A percentile compares a stretch with the other conserved stretches of the same genome.
phyloP scores from a whole-genome alignment of 192 early-diverging fungal species.

The Podila epicladia region DNA sequence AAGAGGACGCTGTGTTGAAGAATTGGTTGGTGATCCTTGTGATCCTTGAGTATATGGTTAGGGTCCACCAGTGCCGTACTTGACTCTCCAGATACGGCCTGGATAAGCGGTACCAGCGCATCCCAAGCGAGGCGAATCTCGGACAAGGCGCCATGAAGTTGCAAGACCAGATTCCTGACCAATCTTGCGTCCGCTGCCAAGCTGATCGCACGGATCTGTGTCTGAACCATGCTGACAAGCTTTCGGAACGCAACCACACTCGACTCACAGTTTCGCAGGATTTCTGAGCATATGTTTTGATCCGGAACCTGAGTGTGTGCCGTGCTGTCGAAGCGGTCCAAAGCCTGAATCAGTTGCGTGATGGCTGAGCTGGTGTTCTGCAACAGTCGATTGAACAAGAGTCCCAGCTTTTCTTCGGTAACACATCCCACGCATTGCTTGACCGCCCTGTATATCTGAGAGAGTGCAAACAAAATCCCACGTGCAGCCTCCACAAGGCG shows the following conservation, averaged over 20 bases:
- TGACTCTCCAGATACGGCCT: constrained; percentile 22
- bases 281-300: constrained; percentile 27
- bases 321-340: constrained; percentile 50
- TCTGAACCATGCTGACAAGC: constrained; percentile 48
- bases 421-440: constrained; percentile 51
- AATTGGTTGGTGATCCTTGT: background rate
- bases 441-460: constrained; percentile 54
- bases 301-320: constrained; percentile 41
- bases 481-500: constrained; percentile 52
- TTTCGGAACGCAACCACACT: constrained; percentile 43
- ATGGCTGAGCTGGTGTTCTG: constrained; percentile 44
- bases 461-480: constrained; percentile 55
- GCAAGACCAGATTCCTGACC: constrained; percentile 51
- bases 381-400: constrained; percentile 39
- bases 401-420: constrained; percentile 45
- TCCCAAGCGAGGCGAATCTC: constrained; percentile 60
- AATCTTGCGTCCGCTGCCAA: constrained; percentile 47
- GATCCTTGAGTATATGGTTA: background rate
- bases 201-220: constrained; percentile 43
- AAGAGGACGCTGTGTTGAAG: constrained; percentile 3
- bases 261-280: constrained; percentile 43
- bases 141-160: constrained; percentile 53
- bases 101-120: constrained; percentile 44
- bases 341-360: constrained; percentile 43
- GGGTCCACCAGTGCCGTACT: constrained; percentile 26